A percentile compares a stretch with the other conserved stretches of the same genome.
Evolutionary conservation across 352 stramenopile genomes (phyloP).

Genomic region (Globisporangium sylvaticum): DNA sequence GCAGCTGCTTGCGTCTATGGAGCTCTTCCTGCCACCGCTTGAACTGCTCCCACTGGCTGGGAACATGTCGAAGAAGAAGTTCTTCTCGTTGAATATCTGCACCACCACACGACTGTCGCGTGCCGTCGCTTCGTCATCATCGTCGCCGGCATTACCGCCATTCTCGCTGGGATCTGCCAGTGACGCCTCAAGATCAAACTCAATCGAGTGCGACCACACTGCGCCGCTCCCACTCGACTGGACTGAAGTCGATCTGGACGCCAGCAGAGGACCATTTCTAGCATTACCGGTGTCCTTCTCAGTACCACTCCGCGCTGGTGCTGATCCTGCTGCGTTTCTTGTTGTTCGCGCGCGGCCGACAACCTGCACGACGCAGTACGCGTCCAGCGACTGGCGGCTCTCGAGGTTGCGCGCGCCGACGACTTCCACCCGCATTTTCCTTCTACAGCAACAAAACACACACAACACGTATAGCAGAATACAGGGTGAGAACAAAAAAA

Average conservation of each 20-base stretch:
- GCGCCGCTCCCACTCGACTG: constrained; percentile 26
- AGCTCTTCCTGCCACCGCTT: constrained; percentile 10
- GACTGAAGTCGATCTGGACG: constrained; percentile 16
- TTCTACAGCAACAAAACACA: constrained; percentile 17
- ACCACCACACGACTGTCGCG: constrained; percentile 21
- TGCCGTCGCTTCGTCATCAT: constrained; percentile 2
- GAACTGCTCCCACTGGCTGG: constrained; percentile 19
- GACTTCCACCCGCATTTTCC: constrained; percentile 60
- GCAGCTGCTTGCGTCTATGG: not conserved
- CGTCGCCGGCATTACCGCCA: constrained; percentile 8
- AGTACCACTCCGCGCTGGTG: not conserved
- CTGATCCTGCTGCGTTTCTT: not conserved
- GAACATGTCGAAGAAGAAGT: constrained; percentile 88
- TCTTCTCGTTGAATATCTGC: constrained; percentile 68
- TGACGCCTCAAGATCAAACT: constrained; percentile 23
- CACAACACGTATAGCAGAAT: not conserved
- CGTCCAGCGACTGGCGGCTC: constrained; percentile 49
- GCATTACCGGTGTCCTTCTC: not conserved
- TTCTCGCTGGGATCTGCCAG: constrained; percentile 1
- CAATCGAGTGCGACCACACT: constrained; percentile 39
- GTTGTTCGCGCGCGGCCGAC: constrained; percentile 5
- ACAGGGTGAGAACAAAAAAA: not conserved
- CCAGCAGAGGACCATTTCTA: not conserved
- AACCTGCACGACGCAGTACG: constrained; percentile 61
- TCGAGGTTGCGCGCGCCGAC: constrained; percentile 71